Evolutionary conservation across 495 filamentous ascomycete species (phyloP), one percentile per base, ranked within the genome.

Genomic region (Annulohypoxylon bovei): DNA sequence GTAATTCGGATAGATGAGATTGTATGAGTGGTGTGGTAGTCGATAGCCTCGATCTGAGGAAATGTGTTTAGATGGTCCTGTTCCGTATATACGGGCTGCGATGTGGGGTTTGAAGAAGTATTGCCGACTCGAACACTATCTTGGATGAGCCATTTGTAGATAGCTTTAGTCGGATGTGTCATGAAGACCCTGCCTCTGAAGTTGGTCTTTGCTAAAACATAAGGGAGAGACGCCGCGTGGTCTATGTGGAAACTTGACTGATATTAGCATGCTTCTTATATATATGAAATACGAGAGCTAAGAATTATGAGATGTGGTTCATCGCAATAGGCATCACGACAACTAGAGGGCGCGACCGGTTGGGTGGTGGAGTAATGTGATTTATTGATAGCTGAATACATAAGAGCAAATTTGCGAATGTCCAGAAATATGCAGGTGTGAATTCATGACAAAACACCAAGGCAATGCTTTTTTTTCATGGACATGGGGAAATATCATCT

Each of bases 131-230:
- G 90, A 27, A 99, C 91, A 76, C 92, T 94, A 81, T 99, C 95
- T 78, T 97, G 93, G 56, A 98, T 97, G 33, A 99, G 86, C 94
- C 95, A 98, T 84, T 98, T 98, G 86, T 99, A 99, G 80, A 99
- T 99, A 65, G 95, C 95, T 80, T 98, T 98, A 23, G 95, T 99
- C 4, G 95, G 92, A 82, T 98, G 95, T 25, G 95, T 99, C 95
- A 98, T 99, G 82, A 98, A 98, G 62, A 98, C 94, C 27, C 94
- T 89, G 58, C 95, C 95, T 68, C 91, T 90, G 86, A 99, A 99
- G 76, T 96, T 97, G 49, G 95, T 98, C 81, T 99, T 98, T 64
- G 95, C 91, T 76, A 99, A 88, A 61, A 99, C 95, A 79, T 98
- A 99, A 33, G 95, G 95, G 25, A 99, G 85, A 16, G 95, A 95